Percentiles rank a stretch among this genome's conserved stretches.
Evolutionary conservation across 1,284 basidiomycete species (phyloP).

Genomic region (Cryptococcus sp.): DNA sequence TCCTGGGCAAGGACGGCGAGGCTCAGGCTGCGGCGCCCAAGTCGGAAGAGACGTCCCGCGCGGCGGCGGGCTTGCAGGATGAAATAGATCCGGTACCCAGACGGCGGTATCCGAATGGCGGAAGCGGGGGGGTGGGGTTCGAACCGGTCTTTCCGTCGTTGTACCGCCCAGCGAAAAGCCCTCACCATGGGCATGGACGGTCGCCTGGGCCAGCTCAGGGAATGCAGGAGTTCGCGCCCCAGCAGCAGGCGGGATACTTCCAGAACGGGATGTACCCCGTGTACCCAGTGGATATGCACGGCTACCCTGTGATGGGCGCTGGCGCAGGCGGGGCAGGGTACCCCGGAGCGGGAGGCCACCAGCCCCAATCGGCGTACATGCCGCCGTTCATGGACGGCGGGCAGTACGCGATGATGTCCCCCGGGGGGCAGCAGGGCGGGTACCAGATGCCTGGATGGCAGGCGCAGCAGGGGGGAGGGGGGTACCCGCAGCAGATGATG

Average conservation of each 20-base stretch:
- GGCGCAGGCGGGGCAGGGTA: too few species aligned
- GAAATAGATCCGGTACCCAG: slow-evolving; percentile 40
- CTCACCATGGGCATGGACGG: background rate
- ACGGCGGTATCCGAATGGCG: slow-evolving; percentile 16
- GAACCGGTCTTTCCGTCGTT: slow-evolving; percentile 40
- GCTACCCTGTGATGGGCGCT: slow-evolving; percentile 7
- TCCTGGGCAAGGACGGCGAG: slow-evolving; percentile 28
- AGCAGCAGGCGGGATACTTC: background rate
- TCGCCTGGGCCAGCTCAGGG: background rate
- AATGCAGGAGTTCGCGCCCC: background rate
- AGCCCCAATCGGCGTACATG: background rate
- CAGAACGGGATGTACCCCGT: slow-evolving; percentile 5
- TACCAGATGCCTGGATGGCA: too few species aligned
- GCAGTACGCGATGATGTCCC: too few species aligned
- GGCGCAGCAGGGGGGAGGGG: background rate
- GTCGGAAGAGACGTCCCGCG: background rate
- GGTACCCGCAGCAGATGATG: background rate
- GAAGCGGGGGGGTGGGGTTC: slow-evolving; percentile 5
- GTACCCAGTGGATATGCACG: slow-evolving; percentile 12
- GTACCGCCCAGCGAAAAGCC: slow-evolving; percentile 24
- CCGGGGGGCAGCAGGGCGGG: too few species aligned
- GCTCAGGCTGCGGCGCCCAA: background rate
- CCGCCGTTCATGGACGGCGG: background rate
- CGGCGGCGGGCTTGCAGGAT: slow-evolving; percentile 20
- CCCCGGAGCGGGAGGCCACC: too few species aligned